phyloP scores from a whole-genome alignment of 257 asterid genomes.

The Sherardia arvensis region DNA sequence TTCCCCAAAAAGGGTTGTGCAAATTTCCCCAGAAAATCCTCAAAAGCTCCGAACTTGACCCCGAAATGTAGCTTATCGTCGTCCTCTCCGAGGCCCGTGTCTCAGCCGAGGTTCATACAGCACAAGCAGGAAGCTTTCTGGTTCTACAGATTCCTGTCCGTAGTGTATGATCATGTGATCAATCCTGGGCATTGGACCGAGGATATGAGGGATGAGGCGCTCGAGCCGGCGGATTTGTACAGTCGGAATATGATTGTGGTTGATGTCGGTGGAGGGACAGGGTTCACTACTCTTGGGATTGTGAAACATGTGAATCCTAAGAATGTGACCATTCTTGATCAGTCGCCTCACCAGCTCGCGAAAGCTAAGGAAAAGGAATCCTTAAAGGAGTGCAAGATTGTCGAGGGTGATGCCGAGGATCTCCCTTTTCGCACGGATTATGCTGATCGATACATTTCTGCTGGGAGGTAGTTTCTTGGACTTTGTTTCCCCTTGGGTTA shows the following conservation, averaged over 20 bases:
- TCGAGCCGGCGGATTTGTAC: slow-evolving; percentile 29
- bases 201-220: slow-evolving; percentile 96
- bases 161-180: slow-evolving; percentile 34
- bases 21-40: slow-evolving; percentile 3
- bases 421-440: slow-evolving; percentile 79
- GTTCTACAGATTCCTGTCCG: slow-evolving; percentile 33
- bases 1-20: slow-evolving; percentile 16
- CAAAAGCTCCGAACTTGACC: not conserved
- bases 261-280: slow-evolving; percentile 98
- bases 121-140: slow-evolving; percentile 52
- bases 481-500: too few species aligned
- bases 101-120: slow-evolving; percentile 87
- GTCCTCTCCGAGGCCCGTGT: slow-evolving; percentile 48
- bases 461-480: slow-evolving; percentile 58
- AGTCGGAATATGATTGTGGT: slow-evolving; percentile 50
- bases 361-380: slow-evolving; percentile 85
- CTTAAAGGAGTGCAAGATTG: slow-evolving; percentile 68
- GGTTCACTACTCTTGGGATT: slow-evolving; percentile 90
- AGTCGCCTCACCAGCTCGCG: slow-evolving; percentile 94
- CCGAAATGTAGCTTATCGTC: slow-evolving; percentile 24
- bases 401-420: slow-evolving; percentile 98
- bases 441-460: slow-evolving; percentile 80
- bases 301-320: slow-evolving; percentile 82
- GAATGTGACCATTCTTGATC: slow-evolving; percentile 96
- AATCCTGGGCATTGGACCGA: slow-evolving; percentile 56